Conservation (phyloP, 495 filamentous ascomycete species). For the Acidiella bohemica region DNA sequence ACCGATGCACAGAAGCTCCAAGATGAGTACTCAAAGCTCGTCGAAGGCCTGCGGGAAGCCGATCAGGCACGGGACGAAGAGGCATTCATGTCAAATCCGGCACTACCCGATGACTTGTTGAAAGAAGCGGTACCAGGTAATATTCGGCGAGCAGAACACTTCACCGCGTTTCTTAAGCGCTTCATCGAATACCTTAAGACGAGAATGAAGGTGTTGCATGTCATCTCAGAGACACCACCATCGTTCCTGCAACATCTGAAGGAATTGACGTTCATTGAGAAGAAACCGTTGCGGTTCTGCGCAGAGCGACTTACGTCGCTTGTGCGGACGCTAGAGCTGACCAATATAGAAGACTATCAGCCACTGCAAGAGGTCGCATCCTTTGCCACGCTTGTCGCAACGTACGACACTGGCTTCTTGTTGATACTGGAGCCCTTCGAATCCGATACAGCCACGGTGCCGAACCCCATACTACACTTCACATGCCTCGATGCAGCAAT, state of each 20-base stretch:
- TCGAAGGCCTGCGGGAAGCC: conserved; percentile 77
- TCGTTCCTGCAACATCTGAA: conserved; percentile 90
- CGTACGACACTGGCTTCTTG: conserved; percentile 93
- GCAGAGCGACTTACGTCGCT: conserved; percentile 90
- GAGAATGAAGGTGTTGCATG: conserved; percentile 93
- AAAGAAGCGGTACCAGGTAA: conserved; percentile 96
- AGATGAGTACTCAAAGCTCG: conserved; percentile 88
- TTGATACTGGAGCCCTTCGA: conserved; percentile 95
- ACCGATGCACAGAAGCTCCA: conserved; percentile 86
- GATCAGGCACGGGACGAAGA: conserved; percentile 85
- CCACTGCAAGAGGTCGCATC: conserved; percentile 95
- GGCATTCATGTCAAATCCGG: conserved; percentile 92
- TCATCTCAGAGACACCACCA: conserved; percentile 89
- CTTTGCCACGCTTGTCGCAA: conserved; percentile 94
- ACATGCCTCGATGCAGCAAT: conserved; percentile 96
- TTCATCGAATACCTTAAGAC: conserved; percentile 95
- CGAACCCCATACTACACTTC: conserved; percentile 91
- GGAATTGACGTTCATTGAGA: conserved; percentile 93
- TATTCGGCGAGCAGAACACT: conserved; percentile 91
- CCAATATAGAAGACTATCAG: conserved; percentile 95
- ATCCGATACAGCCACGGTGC: conserved; percentile 86
- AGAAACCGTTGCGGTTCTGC: conserved; percentile 90
- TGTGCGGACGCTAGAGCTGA: conserved; percentile 87
- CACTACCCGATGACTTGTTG: conserved; percentile 64
- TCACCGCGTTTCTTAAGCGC: conserved; percentile 83